Evolutionary conservation across 2,329 filamentous ascomycete genomes (phyloP).

Genomic region (Leptographium procerum): DNA sequence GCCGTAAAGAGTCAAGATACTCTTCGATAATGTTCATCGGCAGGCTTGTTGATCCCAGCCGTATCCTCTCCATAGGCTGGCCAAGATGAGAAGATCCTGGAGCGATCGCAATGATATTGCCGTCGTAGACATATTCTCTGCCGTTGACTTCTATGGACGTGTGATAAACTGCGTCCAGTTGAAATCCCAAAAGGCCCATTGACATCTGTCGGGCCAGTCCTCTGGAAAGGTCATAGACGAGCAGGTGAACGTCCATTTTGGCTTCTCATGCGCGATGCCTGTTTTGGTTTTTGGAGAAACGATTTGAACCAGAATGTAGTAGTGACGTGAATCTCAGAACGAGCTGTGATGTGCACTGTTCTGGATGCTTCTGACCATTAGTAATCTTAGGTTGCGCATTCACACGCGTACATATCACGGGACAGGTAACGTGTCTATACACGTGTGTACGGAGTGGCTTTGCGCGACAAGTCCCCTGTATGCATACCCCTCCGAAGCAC

Average conservation of each 20-base stretch:
- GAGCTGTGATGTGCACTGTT: no score
- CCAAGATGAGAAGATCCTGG: conserved; percentile 84
- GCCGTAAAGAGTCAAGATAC: conserved; percentile 72
- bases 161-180: conserved; percentile 89
- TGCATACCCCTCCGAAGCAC: no score
- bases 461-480: no score
- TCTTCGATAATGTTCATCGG: conserved; percentile 74
- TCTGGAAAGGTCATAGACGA: conserved; percentile 68
- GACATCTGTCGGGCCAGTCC: conserved; percentile 46
- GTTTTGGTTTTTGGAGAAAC: neutral
- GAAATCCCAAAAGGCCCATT: conserved; percentile 38
- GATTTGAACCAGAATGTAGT: neutral
- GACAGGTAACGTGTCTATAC: no score
- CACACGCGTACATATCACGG: no score
- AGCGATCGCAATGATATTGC: conserved; percentile 68
- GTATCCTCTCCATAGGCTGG: conserved; percentile 62
- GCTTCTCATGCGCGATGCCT: neutral
- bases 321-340: no score
- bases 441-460: no score
- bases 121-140: conserved; percentile 86
- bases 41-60: conserved; percentile 65
- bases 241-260: conserved; percentile 62
- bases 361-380: no score
- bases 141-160: conserved; percentile 77
- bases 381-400: no score